A percentile compares a stretch with the other conserved stretches of the same genome.
Evolutionary conservation across 83 land plant genomes (phyloP).

Genomic region (Picea abies): DNA sequence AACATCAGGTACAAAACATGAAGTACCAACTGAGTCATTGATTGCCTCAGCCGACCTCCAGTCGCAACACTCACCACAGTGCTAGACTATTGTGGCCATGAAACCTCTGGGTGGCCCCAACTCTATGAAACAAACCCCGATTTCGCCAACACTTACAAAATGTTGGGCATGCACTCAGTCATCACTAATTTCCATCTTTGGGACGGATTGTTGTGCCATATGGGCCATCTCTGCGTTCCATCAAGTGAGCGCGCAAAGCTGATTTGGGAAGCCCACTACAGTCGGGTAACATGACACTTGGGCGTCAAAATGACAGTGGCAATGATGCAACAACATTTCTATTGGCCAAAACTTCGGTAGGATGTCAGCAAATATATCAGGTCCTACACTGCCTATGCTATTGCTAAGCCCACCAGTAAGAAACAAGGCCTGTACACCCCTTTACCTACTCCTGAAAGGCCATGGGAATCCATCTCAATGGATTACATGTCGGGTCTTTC

Average conservation of each 20-base stretch:
- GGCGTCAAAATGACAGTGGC: background rate
- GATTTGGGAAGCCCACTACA: background rate
- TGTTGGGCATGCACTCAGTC: too few species aligned
- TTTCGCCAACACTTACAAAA: too few species aligned
- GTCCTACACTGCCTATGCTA: background rate
- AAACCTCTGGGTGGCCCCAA: too few species aligned
- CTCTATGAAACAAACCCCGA: too few species aligned
- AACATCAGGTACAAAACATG: too few species aligned
- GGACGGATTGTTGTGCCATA: background rate
- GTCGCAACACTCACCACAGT: too few species aligned
- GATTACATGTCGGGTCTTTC: background rate
- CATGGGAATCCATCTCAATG: background rate
- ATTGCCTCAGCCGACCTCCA: too few species aligned
- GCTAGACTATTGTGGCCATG: too few species aligned
- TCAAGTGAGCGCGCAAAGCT: background rate
- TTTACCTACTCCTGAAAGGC: background rate
- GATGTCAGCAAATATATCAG: background rate
- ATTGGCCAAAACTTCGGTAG: background rate
- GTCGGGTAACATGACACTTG: background rate
- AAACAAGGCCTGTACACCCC: background rate
- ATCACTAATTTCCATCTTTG: too few species aligned
- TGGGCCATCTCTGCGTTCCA: background rate
- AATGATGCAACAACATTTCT: background rate
- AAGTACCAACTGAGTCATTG: too few species aligned
- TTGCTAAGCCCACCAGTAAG: background rate